These are phyloP conservation scores for Westerdykella ornata DNA, from an alignment of 2,329 filamentous ascomycete genomes.

Conservation along the genomic window DNA sequence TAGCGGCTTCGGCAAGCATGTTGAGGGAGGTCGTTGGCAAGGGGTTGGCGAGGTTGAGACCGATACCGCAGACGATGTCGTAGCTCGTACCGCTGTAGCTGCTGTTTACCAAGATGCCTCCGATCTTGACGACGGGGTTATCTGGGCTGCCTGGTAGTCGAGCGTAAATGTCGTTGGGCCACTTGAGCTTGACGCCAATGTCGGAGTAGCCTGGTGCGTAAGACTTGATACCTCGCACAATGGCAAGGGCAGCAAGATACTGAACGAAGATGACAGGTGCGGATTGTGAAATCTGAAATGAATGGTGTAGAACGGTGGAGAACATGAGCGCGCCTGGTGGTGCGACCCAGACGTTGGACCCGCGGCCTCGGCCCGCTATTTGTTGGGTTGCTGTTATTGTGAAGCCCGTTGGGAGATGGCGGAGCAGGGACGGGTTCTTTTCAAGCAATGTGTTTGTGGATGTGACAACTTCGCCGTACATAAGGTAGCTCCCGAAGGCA, in stretches of 20 bases:
- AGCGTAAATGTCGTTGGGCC: constrained; percentile 82
- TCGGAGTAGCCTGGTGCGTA: constrained; percentile 71
- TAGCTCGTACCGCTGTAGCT: constrained; percentile 71
- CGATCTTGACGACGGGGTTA: constrained; percentile 72
- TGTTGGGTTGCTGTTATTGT: constrained; percentile 83
- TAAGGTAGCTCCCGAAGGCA: constrained; percentile 66
- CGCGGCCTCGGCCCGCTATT: constrained; percentile 78
- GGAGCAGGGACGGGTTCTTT: constrained; percentile 77
- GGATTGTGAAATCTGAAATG: constrained; percentile 60
- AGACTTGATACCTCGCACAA: constrained; percentile 71
- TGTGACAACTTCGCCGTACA: constrained; percentile 89
- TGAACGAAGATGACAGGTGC: constrained; percentile 89
- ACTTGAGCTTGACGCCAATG: constrained; percentile 81
- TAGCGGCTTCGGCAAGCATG: constrained; percentile 51
- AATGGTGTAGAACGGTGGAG: constrained; percentile 80
- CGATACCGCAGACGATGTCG: constrained; percentile 73
- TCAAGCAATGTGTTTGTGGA: constrained; percentile 92
- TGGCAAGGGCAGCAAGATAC: constrained; percentile 83
- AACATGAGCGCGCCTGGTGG: constrained; percentile 82
- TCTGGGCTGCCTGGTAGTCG: constrained; percentile 45
- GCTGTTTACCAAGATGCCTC: constrained; percentile 86
- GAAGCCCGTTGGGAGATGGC: constrained; percentile 74
- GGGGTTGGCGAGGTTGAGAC: constrained; percentile 77
- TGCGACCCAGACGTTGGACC: constrained; percentile 90
- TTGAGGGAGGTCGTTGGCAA: constrained; percentile 83